Conservation (phyloP, 805 yeast genomes). For the Clavispora asparagi region DNA sequence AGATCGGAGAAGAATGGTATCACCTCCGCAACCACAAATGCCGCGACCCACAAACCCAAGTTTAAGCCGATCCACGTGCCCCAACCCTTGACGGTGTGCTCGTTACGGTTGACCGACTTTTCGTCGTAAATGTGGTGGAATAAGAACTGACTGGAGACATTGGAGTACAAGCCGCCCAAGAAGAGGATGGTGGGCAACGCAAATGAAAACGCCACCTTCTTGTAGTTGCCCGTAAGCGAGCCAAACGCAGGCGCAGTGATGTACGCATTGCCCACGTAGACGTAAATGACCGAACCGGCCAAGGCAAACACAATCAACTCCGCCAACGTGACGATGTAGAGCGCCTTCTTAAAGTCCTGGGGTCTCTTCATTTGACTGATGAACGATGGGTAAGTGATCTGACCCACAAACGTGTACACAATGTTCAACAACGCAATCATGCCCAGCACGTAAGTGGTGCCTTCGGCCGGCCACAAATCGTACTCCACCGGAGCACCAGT, state of each 20-base stretch:
- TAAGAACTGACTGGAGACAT: conserved; percentile 50
- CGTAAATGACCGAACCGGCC: conserved; percentile 56
- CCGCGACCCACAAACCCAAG: conserved; percentile 43
- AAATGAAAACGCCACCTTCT: conserved; percentile 54
- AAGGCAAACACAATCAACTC: conserved; percentile 47
- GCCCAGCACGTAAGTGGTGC: conserved; percentile 48
- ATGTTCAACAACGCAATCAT: conserved; percentile 57
- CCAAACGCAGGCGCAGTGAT: conserved; percentile 60
- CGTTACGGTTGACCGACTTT: conserved; percentile 38
- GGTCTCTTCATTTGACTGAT: conserved; percentile 57
- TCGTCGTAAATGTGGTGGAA: conserved; percentile 42
- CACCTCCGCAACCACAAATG: conserved; percentile 57
- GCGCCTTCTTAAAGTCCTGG: conserved; percentile 51
- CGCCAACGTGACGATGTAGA: conserved; percentile 44
- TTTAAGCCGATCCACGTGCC: conserved; percentile 43
- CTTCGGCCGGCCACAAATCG: conserved; percentile 40
- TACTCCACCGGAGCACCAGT: conserved; percentile 38
- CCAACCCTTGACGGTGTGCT: conserved; percentile 52
- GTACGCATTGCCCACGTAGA: conserved; percentile 50
- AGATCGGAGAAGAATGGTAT: conserved; percentile 61
- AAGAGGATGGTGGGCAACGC: conserved; percentile 56
- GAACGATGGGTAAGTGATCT: conserved; percentile 58
- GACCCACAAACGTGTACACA: conserved; percentile 61
- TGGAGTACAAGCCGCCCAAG: conserved; percentile 51
- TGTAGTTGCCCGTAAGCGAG: conserved; percentile 40